A percentile compares a stretch with the other conserved stretches of the same genome.
Conservation (phyloP, 78 protist species). For the Dictyostelium brefeldianum region DNA sequence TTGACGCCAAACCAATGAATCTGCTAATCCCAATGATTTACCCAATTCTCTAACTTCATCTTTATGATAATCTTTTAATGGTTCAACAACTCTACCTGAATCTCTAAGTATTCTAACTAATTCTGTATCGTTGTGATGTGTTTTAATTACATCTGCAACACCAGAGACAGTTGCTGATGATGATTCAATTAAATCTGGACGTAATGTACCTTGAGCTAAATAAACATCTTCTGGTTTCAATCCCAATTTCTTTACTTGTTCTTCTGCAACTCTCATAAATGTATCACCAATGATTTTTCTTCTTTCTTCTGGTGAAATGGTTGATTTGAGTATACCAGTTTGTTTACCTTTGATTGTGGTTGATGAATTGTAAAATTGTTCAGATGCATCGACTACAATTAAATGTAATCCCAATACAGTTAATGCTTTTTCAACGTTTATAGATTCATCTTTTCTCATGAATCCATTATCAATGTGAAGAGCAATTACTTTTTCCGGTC, state of each 20-base stretch:
- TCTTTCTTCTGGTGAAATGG: slow-evolving; percentile 93
- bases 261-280: slow-evolving; percentile 92
- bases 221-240: slow-evolving; percentile 82
- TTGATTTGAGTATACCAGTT: slow-evolving; percentile 49
- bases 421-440: slow-evolving; percentile 75
- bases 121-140: slow-evolving; percentile 97
- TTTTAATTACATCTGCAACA: slow-evolving; percentile 95
- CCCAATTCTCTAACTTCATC: slow-evolving; percentile 98
- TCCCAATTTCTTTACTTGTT: slow-evolving; percentile 60
- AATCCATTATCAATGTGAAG: slow-evolving; percentile 97
- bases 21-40: slow-evolving; percentile 90
- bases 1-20: slow-evolving; percentile 95
- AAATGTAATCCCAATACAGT: slow-evolving; percentile 60
- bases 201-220: slow-evolving; percentile 96
- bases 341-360: slow-evolving; percentile 74
- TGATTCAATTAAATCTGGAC: slow-evolving; percentile 97
- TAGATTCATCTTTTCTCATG: slow-evolving; percentile 90
- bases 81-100: slow-evolving; percentile 93
- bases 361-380: slow-evolving; percentile 89
- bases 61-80: slow-evolving; percentile 95
- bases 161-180: slow-evolving; percentile 88
- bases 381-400: slow-evolving; percentile 89
- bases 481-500: slow-evolving; percentile 89
- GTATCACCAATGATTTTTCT: slow-evolving; percentile 98
- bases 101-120: slow-evolving; percentile 91